Evolutionary conservation across 2,329 filamentous ascomycete genomes (phyloP), one percentile per base, ranked within the genome.

Genomic region (Paecilomyces niveus): DNA sequence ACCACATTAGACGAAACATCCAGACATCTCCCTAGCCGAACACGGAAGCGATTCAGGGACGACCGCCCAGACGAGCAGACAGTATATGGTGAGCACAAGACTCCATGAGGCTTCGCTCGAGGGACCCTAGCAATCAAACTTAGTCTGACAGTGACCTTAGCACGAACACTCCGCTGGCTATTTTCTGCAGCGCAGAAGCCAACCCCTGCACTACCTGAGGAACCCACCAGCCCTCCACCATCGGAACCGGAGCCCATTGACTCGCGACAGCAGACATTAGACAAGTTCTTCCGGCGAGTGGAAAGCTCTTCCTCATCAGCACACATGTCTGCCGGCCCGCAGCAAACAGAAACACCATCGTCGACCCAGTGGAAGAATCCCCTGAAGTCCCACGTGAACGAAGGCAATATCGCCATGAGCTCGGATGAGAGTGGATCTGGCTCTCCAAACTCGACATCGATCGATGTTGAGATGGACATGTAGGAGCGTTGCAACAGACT

Each of bases 11-110:
- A 70, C 49, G 71, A 73, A 56, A 65, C 64, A 18, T 69, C 72
- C 18, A 70, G 67, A 65, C 71, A 85, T 63, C 76, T 85, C 52
- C 77, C 81, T 63, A 80, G 78, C 61, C 80, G 84, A 18, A 87
- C 84, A 58, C 76, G 80, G 59, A 87, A 87, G 70, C 73, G 84
- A 33, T 78, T 82, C 62, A 77, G 83, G 59, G 80, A 86, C 67
- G 80, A 82, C 65, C 76, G 84, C 52, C 84, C 84, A 0, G 78
- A 83, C 57, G 83, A 85, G 57, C 72, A 78, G 57, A 70, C 75
- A 15, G 77, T 86, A 58, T 81, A 84, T 67, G 78, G 83, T 85
- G 72, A 63, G 75, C 9, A 10, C 22, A 51, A 7, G 15, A 18
- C 18, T 33, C 22, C 21, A 5, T 26, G 5, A 3, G 7, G 31